Percentiles rank a stretch among this genome's conserved stretches.
Conservation (phyloP, 2,329 filamentous ascomycete species). For the Scedosporium dehoogii region DNA sequence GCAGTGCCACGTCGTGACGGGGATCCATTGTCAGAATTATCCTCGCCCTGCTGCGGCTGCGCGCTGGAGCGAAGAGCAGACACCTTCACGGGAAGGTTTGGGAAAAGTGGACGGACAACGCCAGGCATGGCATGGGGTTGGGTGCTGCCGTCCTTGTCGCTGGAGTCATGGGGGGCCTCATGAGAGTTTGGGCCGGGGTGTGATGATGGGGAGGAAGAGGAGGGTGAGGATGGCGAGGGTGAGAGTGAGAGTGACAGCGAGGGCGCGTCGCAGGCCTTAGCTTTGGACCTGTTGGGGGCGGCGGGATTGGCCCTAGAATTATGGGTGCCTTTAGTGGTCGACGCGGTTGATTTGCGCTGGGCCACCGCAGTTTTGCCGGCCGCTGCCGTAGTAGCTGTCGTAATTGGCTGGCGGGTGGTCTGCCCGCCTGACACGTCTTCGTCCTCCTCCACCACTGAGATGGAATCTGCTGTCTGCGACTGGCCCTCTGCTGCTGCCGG, state of each 20-base stretch:
- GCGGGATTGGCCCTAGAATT: slow-evolving; percentile 5
- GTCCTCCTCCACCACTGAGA: neutral
- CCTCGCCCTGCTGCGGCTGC: slow-evolving; percentile 2
- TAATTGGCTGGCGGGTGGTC: neutral
- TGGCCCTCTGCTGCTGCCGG: neutral
- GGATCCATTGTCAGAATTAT: slow-evolving; percentile 4
- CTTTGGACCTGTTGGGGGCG: slow-evolving; percentile 1
- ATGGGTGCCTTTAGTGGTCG: neutral
- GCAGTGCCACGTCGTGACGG: neutral
- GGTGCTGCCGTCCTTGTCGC: neutral
- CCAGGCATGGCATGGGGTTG: slow-evolving; percentile 25
- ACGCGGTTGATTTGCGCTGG: slow-evolving; percentile 6
- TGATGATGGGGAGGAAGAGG: neutral
- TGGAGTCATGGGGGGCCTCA: slow-evolving; percentile 17
- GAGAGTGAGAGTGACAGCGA: neutral
- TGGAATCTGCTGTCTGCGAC: neutral
- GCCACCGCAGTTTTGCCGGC: slow-evolving; percentile 7
- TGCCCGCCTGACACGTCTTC: slow-evolving; percentile 3
- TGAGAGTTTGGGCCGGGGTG: neutral
- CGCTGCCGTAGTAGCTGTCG: neutral
- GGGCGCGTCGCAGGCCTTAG: slow-evolving; percentile 4
- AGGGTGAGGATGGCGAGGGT: neutral
- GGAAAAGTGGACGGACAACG: slow-evolving; percentile 22
- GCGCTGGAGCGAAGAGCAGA: slow-evolving; percentile 1
- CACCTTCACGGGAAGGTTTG: slow-evolving; percentile 17